Evolutionary conservation across 306 rosid species (phyloP).

Genomic region (Quercus bicolor): DNA sequence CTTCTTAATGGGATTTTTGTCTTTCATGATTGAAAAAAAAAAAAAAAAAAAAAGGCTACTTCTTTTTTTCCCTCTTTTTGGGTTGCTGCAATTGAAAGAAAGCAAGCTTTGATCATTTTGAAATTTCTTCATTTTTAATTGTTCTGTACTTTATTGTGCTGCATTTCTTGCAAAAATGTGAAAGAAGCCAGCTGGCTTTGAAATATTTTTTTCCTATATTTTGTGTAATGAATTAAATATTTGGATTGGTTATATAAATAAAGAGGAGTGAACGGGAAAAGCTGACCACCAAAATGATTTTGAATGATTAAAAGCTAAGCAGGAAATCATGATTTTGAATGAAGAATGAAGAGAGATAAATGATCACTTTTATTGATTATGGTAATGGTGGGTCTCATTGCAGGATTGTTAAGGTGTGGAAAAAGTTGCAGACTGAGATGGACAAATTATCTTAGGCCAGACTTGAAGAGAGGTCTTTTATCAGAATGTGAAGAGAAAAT

Average conservation of each 20-base stretch:
- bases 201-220: conserved; percentile 7
- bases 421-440: conserved; percentile 95
- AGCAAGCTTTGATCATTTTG: neutral
- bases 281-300: neutral
- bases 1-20: neutral
- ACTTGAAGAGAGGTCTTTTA: conserved; percentile 86
- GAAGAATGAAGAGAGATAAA: neutral
- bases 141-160: neutral
- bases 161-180: neutral
- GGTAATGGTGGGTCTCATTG: conserved; percentile 20
- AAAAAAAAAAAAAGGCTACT: too few relatives aligned
- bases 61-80: neutral
- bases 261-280: neutral
- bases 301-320: neutral
- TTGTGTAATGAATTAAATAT: neutral
- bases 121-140: neutral
- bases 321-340: neutral
- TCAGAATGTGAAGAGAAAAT: conserved; percentile 75
- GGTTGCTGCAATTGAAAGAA: too few relatives aligned
- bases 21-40: neutral
- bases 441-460: conserved; percentile 91
- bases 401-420: conserved; percentile 90
- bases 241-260: neutral
- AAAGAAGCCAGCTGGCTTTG: neutral
- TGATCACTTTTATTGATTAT: neutral